These are phyloP conservation scores for Terfezia boudieri DNA, from an alignment of 495 filamentous ascomycete species.

Conservation along the genomic window DNA sequence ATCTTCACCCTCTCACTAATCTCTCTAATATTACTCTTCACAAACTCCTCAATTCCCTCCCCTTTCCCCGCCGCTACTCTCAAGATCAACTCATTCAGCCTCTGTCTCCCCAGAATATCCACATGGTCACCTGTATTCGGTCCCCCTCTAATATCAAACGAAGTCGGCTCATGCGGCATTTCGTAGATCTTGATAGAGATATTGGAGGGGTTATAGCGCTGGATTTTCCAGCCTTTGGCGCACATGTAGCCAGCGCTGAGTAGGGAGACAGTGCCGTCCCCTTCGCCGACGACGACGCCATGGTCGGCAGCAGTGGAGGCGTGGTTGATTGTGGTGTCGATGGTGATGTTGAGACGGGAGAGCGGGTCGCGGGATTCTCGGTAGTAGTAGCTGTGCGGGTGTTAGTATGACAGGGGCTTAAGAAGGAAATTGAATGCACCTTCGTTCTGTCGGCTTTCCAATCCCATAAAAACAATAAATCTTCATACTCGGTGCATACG, in stretches of 20 bases:
- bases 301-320: constrained; percentile 39
- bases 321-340: constrained; percentile 54
- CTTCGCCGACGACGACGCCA: constrained; percentile 80
- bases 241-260: constrained; percentile 91
- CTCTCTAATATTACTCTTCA: constrained; percentile 55
- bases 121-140: constrained; percentile 96
- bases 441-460: constrained; percentile 22
- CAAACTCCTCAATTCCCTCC: constrained; percentile 50
- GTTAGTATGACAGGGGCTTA: no score
- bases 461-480: constrained; percentile 88
- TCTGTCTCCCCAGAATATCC: constrained; percentile 75
- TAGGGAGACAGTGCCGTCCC: constrained; percentile 82
- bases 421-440: not conserved
- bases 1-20: constrained; percentile 66
- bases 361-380: constrained; percentile 43
- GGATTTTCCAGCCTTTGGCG: constrained; percentile 76
- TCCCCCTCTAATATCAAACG: constrained; percentile 74
- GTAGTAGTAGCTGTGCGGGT: constrained; percentile 48
- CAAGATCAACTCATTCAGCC: constrained; percentile 75
- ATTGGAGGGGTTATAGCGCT: constrained; percentile 75
- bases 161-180: constrained; percentile 89
- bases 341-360: constrained; percentile 59
- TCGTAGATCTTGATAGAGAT: constrained; percentile 65
- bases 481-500: constrained; percentile 73
- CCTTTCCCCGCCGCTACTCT: constrained; percentile 76